Base-by-base conservation (phyloP, 2,329 filamentous ascomycete species). In the Pezicula radicicola region DNA sequence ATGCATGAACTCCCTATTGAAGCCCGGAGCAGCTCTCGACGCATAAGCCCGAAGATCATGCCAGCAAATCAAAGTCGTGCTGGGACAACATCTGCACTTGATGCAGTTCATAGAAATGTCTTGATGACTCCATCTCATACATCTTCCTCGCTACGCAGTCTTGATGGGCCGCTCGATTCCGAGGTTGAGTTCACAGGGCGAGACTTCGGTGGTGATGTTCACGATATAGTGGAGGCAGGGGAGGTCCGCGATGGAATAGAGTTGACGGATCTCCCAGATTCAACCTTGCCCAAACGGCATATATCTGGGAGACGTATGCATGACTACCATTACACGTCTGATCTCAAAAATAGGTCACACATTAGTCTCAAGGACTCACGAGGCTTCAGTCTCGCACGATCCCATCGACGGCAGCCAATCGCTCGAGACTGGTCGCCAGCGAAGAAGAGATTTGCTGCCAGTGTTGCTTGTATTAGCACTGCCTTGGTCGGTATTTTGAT, bases 391-490 rank as follows among this genome's bases (percentile, higher is more conserved):
- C 66, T 83, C 48, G 68, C 73, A 42, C 75, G 73, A 55, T 78
- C 77, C 6, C 79, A 85, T 59, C 80, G 77, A 55, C 75, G 80
- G 25, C 80, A 85, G 53, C 83, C 85, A 0, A 83, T 90, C 61
- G 87, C 88, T 28, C 78, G 88, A 63, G 86, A 91, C 60, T 93
- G 81, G 89, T 82, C 80, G 12, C 74, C 77, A 7, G 66, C 70
- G 18, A 81, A 86, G 57, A 93, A 92, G 68, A 74, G 86, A 53
- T 81, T 88, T 54, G 79, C 83, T 21, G 88, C 89, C 3, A 69
- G 76, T 3, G 80, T 90, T 52, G 83, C 87, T 9, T 92, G 89
- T 63, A 72, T 87, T 58, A 90, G 88, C 60, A 90, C 88, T 6
- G 83, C 85, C 13, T 72, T 90, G 49, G 75, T 91, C 43, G 88